Percentiles rank a stretch among this genome's conserved stretches.
phyloP scores from a whole-genome alignment of 192 early-diverging fungal genomes.

The Spizellomyces sp. region DNA sequence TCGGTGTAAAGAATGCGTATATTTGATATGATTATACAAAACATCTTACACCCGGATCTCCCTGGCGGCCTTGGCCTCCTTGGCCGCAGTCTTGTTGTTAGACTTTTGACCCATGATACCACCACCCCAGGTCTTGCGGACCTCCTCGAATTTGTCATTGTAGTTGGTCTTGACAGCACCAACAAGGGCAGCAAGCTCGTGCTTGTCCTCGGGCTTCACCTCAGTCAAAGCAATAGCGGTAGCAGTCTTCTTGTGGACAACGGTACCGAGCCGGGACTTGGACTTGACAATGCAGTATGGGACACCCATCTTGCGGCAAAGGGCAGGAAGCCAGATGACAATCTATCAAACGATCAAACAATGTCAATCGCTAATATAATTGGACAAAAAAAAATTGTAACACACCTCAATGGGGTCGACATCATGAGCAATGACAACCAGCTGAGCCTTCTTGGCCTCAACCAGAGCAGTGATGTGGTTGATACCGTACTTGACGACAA shows the following conservation, averaged over 20 bases:
- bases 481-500: slow-evolving; percentile 98
- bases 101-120: slow-evolving; percentile 97
- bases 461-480: slow-evolving; percentile 99
- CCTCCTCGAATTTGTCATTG: slow-evolving; percentile 92
- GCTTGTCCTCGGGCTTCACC: slow-evolving; percentile 94
- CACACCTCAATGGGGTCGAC: slow-evolving; percentile 94
- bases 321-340: slow-evolving; percentile 97
- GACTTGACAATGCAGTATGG: slow-evolving; percentile 99
- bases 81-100: slow-evolving; percentile 78
- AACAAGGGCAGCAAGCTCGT: slow-evolving; percentile 81
- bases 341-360: slow-evolving; percentile 38
- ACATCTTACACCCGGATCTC: slow-evolving; percentile 43
- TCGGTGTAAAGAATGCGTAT: no score
- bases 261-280: slow-evolving; percentile 97
- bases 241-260: slow-evolving; percentile 99
- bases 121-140: slow-evolving; percentile 95
- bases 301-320: slow-evolving; percentile 99
- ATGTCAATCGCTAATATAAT: not conserved
- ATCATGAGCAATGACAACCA: slow-evolving; percentile 99
- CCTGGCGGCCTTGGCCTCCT: slow-evolving; percentile 55
- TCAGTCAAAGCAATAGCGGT: slow-evolving; percentile 95
- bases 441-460: slow-evolving; percentile 98
- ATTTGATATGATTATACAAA: not conserved
- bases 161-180: slow-evolving; percentile 93
- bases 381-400: slow-evolving; percentile 10